Conservation (phyloP, 164 flowering plant species). For the Stephania yunnanensis region DNA sequence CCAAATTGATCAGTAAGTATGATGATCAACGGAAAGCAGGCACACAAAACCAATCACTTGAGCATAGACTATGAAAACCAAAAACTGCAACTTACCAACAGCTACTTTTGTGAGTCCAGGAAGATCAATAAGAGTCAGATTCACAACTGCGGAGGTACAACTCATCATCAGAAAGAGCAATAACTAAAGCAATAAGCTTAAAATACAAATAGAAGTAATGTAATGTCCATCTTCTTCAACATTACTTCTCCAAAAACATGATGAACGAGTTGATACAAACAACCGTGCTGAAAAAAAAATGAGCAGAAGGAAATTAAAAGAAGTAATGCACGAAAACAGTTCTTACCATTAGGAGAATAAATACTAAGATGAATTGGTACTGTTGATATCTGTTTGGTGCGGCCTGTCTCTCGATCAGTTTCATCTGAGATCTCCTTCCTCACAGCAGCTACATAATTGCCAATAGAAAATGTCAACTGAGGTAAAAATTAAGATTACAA, state of each 20-base stretch:
- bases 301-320: not conserved
- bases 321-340: not conserved
- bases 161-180: slow-evolving; percentile 8
- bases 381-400: slow-evolving; percentile 58
- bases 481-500: not conserved
- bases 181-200: not conserved
- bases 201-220: not conserved
- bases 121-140: slow-evolving; percentile 89
- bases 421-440: slow-evolving; percentile 90
- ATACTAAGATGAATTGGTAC: slow-evolving; percentile 93
- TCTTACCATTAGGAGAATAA: slow-evolving; percentile 83
- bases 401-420: slow-evolving; percentile 92
- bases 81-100: slow-evolving; percentile 51
- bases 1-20: slow-evolving; percentile 9
- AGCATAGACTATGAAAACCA: not conserved
- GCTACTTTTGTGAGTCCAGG: slow-evolving; percentile 99
- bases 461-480: not conserved
- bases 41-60: not conserved
- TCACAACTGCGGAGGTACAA: slow-evolving; percentile 62
- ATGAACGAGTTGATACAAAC: not conserved
- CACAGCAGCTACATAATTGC: slow-evolving; percentile 57
- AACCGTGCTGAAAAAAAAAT: not conserved
- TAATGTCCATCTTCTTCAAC: not conserved
- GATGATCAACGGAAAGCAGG: not conserved
- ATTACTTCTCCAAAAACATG: not conserved